Conservation (phyloP, 768 basidiomycete species). For the Lactifluus pinguis region DNA sequence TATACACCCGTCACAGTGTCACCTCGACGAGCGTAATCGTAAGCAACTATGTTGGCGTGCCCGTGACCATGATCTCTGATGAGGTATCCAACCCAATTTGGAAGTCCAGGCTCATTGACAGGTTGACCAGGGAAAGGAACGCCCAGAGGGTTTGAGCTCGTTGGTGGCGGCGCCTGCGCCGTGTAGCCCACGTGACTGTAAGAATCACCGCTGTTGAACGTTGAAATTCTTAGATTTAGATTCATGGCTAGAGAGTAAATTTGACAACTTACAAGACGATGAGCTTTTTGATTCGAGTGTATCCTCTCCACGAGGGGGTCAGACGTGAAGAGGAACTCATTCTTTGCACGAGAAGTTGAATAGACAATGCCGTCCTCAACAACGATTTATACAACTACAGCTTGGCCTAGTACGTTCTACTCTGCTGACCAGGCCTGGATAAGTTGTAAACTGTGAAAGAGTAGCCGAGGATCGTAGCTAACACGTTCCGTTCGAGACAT, state of each 20-base stretch:
- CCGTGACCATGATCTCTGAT: conserved; percentile 14
- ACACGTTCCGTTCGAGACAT: too few relatives aligned
- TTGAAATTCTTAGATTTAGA: background rate
- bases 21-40: conserved; percentile 16
- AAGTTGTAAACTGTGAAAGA: too few relatives aligned
- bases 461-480: too few relatives aligned
- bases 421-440: too few relatives aligned
- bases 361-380: background rate
- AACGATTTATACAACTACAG: background rate
- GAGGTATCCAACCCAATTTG: conserved; percentile 18
- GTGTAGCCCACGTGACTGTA: conserved; percentile 15
- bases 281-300: conserved; percentile 5
- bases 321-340: conserved; percentile 12
- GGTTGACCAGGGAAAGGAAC: conserved; percentile 13
- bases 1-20: conserved; percentile 21
- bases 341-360: background rate
- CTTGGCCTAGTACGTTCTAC: too few relatives aligned
- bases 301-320: conserved; percentile 16
- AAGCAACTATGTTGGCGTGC: conserved; percentile 17
- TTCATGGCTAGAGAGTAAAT: background rate
- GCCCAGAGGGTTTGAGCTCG: conserved; percentile 13
- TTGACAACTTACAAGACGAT: conserved; percentile 14
- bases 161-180: conserved; percentile 11
- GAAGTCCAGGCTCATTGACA: conserved; percentile 9
- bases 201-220: conserved; percentile 12